Evolutionary conservation across 1,139 yeast species (phyloP).

Genomic region (Candida sp.): DNA sequence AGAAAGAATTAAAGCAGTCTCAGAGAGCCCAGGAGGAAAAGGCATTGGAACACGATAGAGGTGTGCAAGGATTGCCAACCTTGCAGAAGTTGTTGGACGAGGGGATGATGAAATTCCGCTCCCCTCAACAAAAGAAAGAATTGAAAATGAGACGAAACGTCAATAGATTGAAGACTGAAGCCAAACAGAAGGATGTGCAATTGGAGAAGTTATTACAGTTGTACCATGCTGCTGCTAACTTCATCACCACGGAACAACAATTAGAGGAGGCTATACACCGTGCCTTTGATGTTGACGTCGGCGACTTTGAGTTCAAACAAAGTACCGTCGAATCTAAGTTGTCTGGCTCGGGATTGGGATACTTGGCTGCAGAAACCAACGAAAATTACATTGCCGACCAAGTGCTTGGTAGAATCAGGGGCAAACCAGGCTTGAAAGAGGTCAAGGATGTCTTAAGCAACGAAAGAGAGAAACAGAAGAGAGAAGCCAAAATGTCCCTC

Average conservation of each 20-base stretch:
- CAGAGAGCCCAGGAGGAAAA: constrained; percentile 29
- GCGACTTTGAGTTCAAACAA: constrained; percentile 39
- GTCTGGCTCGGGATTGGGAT: constrained; percentile 22
- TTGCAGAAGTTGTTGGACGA: constrained; percentile 70
- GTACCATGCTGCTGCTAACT: constrained; percentile 71
- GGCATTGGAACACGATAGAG: constrained; percentile 42
- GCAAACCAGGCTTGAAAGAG: constrained; percentile 52
- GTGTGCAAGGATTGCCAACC: constrained; percentile 83
- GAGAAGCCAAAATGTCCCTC: constrained; percentile 32
- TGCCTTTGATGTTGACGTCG: constrained; percentile 55
- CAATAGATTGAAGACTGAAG: constrained; percentile 39
- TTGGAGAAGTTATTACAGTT: constrained; percentile 66
- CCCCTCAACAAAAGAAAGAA: constrained; percentile 62
- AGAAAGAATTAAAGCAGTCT: constrained; percentile 24
- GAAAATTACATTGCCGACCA: constrained; percentile 42
- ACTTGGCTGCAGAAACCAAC: constrained; percentile 29
- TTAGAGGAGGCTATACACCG: constrained; percentile 58
- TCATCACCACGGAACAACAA: constrained; percentile 68
- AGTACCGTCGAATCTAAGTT: constrained; percentile 41
- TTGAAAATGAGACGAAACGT: constrained; percentile 44
- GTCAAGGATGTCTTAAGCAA: constrained; percentile 46
- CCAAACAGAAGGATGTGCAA: constrained; percentile 41
- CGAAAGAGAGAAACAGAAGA: constrained; percentile 37
- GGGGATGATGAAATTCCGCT: constrained; percentile 73
- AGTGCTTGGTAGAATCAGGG: constrained; percentile 39